Evolutionary conservation across 306 rosid genomes (phyloP).

Genomic region (Pterocarpus macrocarpus): DNA sequence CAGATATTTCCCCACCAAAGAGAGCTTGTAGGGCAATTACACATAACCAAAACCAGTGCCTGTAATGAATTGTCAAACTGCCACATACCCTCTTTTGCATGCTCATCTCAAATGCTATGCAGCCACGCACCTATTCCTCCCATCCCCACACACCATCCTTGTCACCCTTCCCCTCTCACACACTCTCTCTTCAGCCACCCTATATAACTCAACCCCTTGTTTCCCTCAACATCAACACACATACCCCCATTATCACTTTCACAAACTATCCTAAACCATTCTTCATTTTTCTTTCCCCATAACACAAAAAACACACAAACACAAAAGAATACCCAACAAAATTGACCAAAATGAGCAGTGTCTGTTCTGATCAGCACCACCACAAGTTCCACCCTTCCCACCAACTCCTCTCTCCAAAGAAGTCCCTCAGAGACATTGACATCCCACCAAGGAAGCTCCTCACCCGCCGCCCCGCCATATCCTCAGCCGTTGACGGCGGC

Average conservation of each 20-base stretch:
- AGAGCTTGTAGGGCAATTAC: conserved; percentile 33
- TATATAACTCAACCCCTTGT: conserved; percentile 56
- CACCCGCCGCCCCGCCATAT: conserved; percentile 47
- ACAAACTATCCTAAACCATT: not conserved
- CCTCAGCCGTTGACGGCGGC: conserved; percentile 25
- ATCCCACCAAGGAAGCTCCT: conserved; percentile 90
- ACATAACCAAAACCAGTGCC: conserved; percentile 8
- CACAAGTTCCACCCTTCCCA: conserved; percentile 60
- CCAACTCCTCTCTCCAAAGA: conserved; percentile 55
- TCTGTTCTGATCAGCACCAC: conserved; percentile 61
- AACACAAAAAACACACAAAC: not conserved
- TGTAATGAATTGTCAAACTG: conserved; percentile 50
- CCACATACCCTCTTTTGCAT: conserved; percentile 93
- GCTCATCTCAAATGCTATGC: conserved; percentile 68
- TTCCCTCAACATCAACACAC: conserved; percentile 43
- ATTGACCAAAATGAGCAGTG: conserved; percentile 56
- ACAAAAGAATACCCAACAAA: too few relatives aligned
- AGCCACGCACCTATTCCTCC: conserved; percentile 68
- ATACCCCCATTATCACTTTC: not conserved
- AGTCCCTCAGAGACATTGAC: conserved; percentile 54
- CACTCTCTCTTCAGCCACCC: conserved; percentile 26
- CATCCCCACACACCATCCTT: conserved; percentile 56
- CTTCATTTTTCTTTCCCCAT: not conserved
- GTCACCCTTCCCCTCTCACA: conserved; percentile 36
- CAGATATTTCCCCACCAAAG: not conserved